A percentile compares a stretch with the other conserved stretches of the same genome.
These are phyloP conservation scores for Paramecium sexaurelia DNA, from an alignment of 73 alveolate species.

Conservation along the genomic window DNA sequence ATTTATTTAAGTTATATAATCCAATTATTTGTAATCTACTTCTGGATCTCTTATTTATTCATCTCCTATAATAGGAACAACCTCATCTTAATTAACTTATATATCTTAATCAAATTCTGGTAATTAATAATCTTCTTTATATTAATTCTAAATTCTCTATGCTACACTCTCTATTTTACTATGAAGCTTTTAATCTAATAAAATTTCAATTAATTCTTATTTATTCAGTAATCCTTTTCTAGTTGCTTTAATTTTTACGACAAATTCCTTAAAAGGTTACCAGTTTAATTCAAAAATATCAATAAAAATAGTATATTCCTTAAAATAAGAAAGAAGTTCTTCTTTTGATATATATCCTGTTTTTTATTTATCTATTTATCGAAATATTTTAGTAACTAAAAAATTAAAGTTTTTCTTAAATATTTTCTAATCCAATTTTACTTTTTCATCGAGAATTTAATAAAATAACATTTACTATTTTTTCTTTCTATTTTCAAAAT, in stretches of 20 bases:
- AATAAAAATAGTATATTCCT: neutral
- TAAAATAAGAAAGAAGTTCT: neutral
- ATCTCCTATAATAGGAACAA: neutral
- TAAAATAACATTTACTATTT: neutral
- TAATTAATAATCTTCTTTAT: neutral
- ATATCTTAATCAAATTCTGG: neutral
- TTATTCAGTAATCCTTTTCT: slow-evolving; percentile 11
- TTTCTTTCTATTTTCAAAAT: neutral
- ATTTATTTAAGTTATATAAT: neutral
- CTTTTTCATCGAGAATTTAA: slow-evolving; percentile 9
- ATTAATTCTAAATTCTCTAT: neutral
- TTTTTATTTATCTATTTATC: neutral
- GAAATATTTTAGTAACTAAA: neutral
- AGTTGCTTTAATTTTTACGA: neutral
- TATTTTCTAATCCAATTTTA: neutral
- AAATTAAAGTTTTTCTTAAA: neutral
- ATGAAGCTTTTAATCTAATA: neutral
- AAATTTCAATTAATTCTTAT: neutral
- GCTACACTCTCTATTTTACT: neutral
- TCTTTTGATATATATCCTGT: slow-evolving; percentile 27
- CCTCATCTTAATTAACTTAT: neutral
- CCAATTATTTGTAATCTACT: slow-evolving; percentile 2
- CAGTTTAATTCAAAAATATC: slow-evolving; percentile 25
- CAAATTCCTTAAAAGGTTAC: neutral
- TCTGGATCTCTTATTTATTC: slow-evolving; percentile 24